These are phyloP conservation scores for Agrocybe pediades DNA, from an alignment of 768 basidiomycete species.

Conservation along the genomic window DNA sequence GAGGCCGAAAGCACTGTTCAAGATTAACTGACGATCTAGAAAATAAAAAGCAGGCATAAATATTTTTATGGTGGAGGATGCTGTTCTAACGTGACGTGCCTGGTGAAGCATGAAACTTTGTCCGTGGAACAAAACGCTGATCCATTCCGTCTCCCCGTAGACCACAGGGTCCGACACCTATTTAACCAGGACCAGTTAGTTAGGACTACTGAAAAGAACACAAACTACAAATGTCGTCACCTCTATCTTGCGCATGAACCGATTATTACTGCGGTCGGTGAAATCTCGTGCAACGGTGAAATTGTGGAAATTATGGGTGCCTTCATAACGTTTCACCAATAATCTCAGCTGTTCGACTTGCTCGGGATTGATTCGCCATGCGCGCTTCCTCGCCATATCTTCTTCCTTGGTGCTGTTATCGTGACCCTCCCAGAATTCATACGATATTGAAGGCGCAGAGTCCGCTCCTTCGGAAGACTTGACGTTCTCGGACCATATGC, in stretches of 20 bases:
- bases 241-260: conserved; percentile 89
- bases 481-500: conserved; percentile 38
- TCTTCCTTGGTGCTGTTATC: conserved; percentile 48
- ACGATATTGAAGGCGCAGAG: conserved; percentile 25
- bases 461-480: conserved; percentile 24
- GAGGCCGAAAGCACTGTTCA: neutral
- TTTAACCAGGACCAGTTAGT: neutral
- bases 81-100: too few relatives aligned
- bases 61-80: conserved; percentile 18
- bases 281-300: conserved; percentile 91
- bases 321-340: conserved; percentile 68
- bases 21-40: conserved; percentile 47
- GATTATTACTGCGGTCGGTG: conserved; percentile 75
- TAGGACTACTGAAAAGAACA: neutral
- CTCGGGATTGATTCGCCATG: conserved; percentile 63
- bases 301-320: conserved; percentile 97
- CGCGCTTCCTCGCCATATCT: conserved; percentile 66
- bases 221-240: conserved; percentile 35
- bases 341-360: conserved; percentile 59
- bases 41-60: neutral
- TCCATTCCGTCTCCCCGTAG: conserved; percentile 92
- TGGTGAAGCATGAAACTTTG: conserved; percentile 99
- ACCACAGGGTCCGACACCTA: conserved; percentile 89
- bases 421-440: conserved; percentile 65
- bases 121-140: conserved; percentile 90